These are phyloP conservation scores for Venturiaceae sp. DNA, from an alignment of 2,329 filamentous ascomycete species.

Conservation along the genomic window DNA sequence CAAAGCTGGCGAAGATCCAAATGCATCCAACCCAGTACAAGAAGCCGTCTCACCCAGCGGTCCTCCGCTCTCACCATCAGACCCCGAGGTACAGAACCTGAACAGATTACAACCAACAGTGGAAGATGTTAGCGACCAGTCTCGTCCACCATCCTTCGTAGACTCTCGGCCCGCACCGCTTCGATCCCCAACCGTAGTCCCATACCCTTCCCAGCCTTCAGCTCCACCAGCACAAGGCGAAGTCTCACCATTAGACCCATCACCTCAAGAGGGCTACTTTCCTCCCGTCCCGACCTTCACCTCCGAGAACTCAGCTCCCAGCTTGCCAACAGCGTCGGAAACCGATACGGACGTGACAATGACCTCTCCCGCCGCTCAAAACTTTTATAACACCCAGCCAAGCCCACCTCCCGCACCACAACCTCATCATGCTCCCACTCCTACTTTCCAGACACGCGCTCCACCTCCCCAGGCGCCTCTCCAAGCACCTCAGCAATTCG, in stretches of 20 bases:
- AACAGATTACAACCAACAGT: constrained; percentile 43
- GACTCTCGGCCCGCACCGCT: constrained; percentile 16
- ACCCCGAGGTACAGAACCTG: constrained; percentile 53
- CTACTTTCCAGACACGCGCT: constrained; percentile 14
- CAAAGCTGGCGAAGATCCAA: constrained; percentile 85
- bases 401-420: constrained; percentile 6
- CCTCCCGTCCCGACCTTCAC: constrained; percentile 42
- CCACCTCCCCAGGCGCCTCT: constrained; percentile 25
- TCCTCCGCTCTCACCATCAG: constrained; percentile 48
- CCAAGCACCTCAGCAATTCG: neutral
- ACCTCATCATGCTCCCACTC: constrained; percentile 8
- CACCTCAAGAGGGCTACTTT: constrained; percentile 47
- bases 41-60: constrained; percentile 36
- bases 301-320: constrained; percentile 23
- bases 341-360: constrained; percentile 2
- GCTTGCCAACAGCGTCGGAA: constrained; percentile 23
- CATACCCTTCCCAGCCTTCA: constrained; percentile 11
- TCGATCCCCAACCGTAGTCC: constrained; percentile 34
- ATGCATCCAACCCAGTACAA: constrained; percentile 73
- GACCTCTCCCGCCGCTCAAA: neutral
- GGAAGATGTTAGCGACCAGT: constrained; percentile 51
- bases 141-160: constrained; percentile 32
- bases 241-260: constrained; percentile 43
- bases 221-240: constrained; percentile 23
- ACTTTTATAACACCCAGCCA: constrained; percentile 13